Evolutionary conservation across 2,329 filamentous ascomycete species (phyloP).

Genomic region (Pseudopithomyces chartarum): DNA sequence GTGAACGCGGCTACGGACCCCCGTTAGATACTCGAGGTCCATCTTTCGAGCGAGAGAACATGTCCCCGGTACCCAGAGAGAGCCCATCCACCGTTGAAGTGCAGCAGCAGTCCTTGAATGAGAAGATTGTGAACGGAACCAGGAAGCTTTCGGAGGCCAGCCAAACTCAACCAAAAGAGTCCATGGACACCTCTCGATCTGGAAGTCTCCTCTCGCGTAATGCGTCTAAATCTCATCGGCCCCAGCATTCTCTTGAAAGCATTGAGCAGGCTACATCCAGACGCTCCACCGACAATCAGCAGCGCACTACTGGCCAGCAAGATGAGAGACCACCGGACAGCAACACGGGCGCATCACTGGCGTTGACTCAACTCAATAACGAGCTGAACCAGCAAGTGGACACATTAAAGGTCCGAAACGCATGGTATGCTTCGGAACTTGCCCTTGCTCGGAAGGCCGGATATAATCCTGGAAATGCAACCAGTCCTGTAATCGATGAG

Average conservation of each 20-base stretch:
- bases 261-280: constrained; percentile 48
- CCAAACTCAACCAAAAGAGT: constrained; percentile 39
- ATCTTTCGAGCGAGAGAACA: constrained; percentile 53
- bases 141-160: constrained; percentile 39
- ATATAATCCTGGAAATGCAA: constrained; percentile 74
- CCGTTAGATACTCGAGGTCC: constrained; percentile 49
- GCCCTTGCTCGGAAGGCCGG: constrained; percentile 89
- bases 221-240: constrained; percentile 53
- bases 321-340: constrained; percentile 59
- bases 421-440: constrained; percentile 96
- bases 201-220: constrained; percentile 41
- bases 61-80: constrained; percentile 53
- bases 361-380: constrained; percentile 67
- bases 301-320: constrained; percentile 37
- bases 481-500: constrained; percentile 76
- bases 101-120: constrained; percentile 14
- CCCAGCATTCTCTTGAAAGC: constrained; percentile 70
- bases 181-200: constrained; percentile 42
- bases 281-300: constrained; percentile 38
- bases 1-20: constrained; percentile 52
- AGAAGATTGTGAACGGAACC: constrained; percentile 15
- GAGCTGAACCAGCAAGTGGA: constrained; percentile 87
- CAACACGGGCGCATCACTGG: constrained; percentile 65
- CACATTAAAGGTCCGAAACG: constrained; percentile 80
- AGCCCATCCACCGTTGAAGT: constrained; percentile 32